Evolutionary conservation across 192 early-diverging fungal species (phyloP).

Genomic region (Thamnidium elegans): DNA sequence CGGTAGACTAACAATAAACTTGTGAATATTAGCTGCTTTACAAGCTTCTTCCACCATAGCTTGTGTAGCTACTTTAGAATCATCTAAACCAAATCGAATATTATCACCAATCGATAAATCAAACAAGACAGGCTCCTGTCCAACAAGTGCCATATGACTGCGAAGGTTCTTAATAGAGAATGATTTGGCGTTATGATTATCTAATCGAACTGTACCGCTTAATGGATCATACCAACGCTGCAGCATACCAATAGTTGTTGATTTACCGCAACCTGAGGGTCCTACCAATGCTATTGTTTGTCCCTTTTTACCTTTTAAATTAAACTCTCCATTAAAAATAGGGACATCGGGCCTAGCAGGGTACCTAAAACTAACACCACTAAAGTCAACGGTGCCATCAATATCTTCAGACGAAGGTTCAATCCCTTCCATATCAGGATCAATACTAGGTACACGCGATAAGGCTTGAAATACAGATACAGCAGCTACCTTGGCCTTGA

Average conservation of each 20-base stretch:
- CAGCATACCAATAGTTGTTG: constrained; percentile 58
- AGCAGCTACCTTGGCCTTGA: constrained; percentile 79
- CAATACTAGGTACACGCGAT: constrained; percentile 69
- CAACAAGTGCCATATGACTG: constrained; percentile 78
- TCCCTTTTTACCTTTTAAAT: constrained; percentile 57
- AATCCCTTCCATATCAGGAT: constrained; percentile 47
- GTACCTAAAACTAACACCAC: constrained; percentile 55
- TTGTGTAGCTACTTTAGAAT: constrained; percentile 37
- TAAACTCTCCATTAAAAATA: constrained; percentile 42
- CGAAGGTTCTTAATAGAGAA: constrained; percentile 73
- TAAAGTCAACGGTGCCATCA: constrained; percentile 38
- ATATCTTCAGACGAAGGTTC: constrained; percentile 19
- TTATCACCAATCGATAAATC: constrained; percentile 88
- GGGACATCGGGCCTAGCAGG: constrained; percentile 59
- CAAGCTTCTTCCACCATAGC: constrained; percentile 52
- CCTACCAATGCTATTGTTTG: constrained; percentile 87
- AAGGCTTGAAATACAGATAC: constrained; percentile 67
- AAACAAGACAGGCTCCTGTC: constrained; percentile 92
- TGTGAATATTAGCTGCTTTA: constrained; percentile 60
- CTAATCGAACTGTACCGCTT: constrained; percentile 58
- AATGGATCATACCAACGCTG: constrained; percentile 81
- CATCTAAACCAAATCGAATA: constrained; percentile 70
- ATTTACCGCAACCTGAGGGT: constrained; percentile 83
- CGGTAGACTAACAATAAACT: constrained; percentile 55
- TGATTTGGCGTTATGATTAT: constrained; percentile 55